These are phyloP conservation scores for Phytopythium cucurbitacearum DNA, from an alignment of 352 stramenopile genomes.

Conservation along the genomic window DNA sequence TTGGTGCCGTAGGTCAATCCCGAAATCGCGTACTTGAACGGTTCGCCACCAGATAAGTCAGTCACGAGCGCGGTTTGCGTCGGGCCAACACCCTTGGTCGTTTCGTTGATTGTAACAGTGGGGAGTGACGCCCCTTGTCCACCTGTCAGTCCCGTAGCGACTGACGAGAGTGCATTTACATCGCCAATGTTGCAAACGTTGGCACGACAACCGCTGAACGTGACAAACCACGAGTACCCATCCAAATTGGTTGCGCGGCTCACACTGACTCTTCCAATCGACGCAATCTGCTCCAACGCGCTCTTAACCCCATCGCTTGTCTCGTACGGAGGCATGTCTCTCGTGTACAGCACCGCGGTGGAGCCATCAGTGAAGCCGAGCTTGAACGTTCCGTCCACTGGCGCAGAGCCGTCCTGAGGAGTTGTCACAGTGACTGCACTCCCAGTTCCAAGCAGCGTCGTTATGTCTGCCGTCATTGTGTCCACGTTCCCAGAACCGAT, in stretches of 20 bases:
- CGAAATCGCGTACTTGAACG: conserved; percentile 59
- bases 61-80: conserved; percentile 46
- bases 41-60: conserved; percentile 72
- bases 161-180: conserved; percentile 53
- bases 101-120: conserved; percentile 45
- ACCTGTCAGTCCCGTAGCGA: conserved; percentile 37
- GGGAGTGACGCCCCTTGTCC: conserved; percentile 26
- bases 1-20: conserved; percentile 77
- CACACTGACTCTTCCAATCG: conserved; percentile 64
- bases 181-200: conserved; percentile 91
- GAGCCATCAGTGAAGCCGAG: conserved; percentile 35
- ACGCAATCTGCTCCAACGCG: conserved; percentile 41
- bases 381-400: conserved; percentile 62
- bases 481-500: conserved; percentile 65
- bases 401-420: conserved; percentile 40
- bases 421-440: conserved; percentile 31
- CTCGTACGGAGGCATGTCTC: conserved; percentile 57
- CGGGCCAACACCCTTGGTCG: conserved; percentile 50
- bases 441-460: conserved; percentile 36
- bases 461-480: conserved; percentile 31
- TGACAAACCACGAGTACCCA: conserved; percentile 89
- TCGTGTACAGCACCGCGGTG: conserved; percentile 23
- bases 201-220: conserved; percentile 81
- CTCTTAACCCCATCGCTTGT: conserved; percentile 30
- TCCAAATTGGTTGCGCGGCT: conserved; percentile 45